Conservation (phyloP, 768 basidiomycete genomes). For the Leccinum uliginosum region DNA sequence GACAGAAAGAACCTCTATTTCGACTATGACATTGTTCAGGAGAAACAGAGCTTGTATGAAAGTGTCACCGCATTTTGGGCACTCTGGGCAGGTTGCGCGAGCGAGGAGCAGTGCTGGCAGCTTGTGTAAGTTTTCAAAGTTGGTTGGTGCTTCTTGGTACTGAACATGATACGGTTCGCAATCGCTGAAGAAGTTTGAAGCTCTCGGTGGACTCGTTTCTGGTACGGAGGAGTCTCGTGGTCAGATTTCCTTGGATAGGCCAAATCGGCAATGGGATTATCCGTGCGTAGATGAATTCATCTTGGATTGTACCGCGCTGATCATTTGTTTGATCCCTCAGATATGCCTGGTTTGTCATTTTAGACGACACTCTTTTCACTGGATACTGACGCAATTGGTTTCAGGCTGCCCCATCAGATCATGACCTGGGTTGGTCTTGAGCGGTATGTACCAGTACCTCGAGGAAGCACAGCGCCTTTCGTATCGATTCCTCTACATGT, state of each 20-base stretch:
- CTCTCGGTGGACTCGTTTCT: conserved; percentile 89
- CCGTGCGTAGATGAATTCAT: conserved; percentile 52
- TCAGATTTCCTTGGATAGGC: conserved; percentile 91
- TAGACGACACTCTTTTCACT: neutral
- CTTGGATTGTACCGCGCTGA: conserved; percentile 9
- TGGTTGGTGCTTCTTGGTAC: conserved; percentile 1
- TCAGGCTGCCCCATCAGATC: conserved; percentile 94
- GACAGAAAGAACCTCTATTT: conserved; percentile 92
- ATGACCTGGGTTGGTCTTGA: conserved; percentile 98
- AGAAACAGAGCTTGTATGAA: conserved; percentile 92
- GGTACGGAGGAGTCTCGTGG: conserved; percentile 97
- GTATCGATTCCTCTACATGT: conserved; percentile 99
- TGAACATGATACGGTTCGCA: conserved; percentile 51
- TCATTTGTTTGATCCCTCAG: conserved; percentile 28
- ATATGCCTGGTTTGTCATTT: conserved; percentile 57
- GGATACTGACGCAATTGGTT: conserved; percentile 8
- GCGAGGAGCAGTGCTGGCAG: conserved; percentile 91
- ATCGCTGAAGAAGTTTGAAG: conserved; percentile 93
- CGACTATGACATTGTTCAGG: conserved; percentile 91
- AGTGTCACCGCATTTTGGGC: conserved; percentile 97
- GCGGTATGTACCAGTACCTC: conserved; percentile 87
- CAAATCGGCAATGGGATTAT: conserved; percentile 99
- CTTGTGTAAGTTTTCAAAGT: conserved; percentile 65
- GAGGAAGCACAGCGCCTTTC: conserved; percentile 91
- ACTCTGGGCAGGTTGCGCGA: conserved; percentile 96